Evolutionary conservation across 148 eudicot genomes (phyloP), one percentile per base, ranked within the genome.

Genomic region (Cornus suecica): DNA sequence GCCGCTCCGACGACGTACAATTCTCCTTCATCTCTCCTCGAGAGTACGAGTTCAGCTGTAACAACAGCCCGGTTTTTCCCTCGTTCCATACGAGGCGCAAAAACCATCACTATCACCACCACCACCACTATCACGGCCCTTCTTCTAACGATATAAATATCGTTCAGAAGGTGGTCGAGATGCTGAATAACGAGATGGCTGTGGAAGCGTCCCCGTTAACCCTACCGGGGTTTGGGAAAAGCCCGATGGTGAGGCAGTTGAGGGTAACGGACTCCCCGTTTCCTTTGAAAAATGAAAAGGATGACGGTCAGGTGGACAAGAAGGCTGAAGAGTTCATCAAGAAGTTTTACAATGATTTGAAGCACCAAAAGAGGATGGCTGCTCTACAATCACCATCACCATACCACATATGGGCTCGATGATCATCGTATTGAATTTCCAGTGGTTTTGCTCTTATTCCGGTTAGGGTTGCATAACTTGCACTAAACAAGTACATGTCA

Each of bases 301-400:
- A 71, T 2, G 70, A 58, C 15, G 56, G 54, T 13, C 31, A 29
- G 13, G 78, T 80, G 56, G 74, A 74, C 69, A 75, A 69, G 71
- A 78, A 73, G 2, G 82, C 82, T 0, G 78, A 80, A 15, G 74
- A 69, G 29, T 80, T 80, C 20, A 80, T 80, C 20, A 74, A 41
- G 63, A 74, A 67, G 65, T 92, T 92, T 65, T 90, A 92, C 27
- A 84, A 72, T 63, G 84, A 92, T 25, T 80, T 92, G 78, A 87
- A 72, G 84, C 77, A 82, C 68, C 90, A 92, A 73, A 87, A 84
- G 65, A 76, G 71, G 51, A 70, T 83, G 42, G 87, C 84, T 34
- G 65, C 83, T 32, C 22, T 82, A 6, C 80, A 84, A 65, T 83
- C 91, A 10, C 90, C 92, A 51, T 84, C 83, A 9, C 92, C 92